A percentile compares a stretch with the other conserved stretches of the same genome.
Evolutionary conservation across 495 filamentous ascomycete genomes (phyloP).

Genomic region (Apodospora peruviana): DNA sequence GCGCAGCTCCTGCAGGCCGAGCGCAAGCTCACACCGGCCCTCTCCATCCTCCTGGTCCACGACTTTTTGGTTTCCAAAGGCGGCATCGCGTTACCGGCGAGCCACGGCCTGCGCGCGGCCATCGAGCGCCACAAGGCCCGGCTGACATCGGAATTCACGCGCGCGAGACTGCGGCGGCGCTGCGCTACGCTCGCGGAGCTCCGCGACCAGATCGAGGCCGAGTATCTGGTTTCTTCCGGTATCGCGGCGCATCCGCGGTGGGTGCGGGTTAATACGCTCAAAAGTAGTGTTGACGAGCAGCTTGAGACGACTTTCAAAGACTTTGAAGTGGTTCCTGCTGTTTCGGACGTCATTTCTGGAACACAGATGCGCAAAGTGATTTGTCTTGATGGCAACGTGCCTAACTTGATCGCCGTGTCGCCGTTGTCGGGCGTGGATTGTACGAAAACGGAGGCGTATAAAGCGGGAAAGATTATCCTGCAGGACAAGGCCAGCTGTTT

Average conservation of each 20-base stretch:
- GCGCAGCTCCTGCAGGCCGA: constrained; percentile 66
- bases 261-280: constrained; percentile 81
- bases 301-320: constrained; percentile 60
- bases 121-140: constrained; percentile 78
- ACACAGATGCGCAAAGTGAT: constrained; percentile 19
- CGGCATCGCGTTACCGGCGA: constrained; percentile 70
- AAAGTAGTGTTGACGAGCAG: constrained; percentile 62
- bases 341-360: constrained; percentile 37
- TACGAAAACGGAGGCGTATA: constrained; percentile 64
- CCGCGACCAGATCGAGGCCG: constrained; percentile 48
- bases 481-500: constrained; percentile 98
- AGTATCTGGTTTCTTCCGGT: constrained; percentile 16
- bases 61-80: constrained; percentile 76
- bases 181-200: constrained; percentile 60
- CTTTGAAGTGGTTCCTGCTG: constrained; percentile 44
- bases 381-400: constrained; percentile 70
- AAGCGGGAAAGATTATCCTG: constrained; percentile 70
- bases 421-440: constrained; percentile 52
- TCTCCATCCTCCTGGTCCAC: constrained; percentile 79
- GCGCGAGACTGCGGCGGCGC: constrained; percentile 65
- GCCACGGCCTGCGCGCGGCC: constrained; percentile 68
- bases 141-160: constrained; percentile 73
- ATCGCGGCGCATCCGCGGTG: constrained; percentile 62
- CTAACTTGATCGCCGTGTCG: constrained; percentile 75
- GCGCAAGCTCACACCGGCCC: constrained; percentile 77